Evolutionary conservation across 2,329 filamentous ascomycete genomes (phyloP).

Genomic region (Colletotrichum theobromicola): DNA sequence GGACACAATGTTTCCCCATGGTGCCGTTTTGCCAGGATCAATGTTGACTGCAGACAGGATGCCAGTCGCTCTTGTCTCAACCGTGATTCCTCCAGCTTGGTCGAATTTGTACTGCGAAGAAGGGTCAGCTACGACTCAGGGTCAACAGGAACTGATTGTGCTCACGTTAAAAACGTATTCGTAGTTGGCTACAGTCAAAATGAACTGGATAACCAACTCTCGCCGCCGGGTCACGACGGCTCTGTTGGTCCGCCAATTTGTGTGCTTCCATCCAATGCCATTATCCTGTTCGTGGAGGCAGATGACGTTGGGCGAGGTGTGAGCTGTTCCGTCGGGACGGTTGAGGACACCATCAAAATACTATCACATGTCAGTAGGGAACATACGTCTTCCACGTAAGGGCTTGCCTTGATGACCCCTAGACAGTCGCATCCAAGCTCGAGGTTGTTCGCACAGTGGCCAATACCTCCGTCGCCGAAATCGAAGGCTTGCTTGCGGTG

Average conservation of each 20-base stretch:
- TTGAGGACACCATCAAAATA: constrained; percentile 57
- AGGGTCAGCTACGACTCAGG: neutral
- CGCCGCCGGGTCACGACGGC: constrained; percentile 56
- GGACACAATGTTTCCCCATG: constrained; percentile 57
- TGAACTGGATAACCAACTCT: neutral
- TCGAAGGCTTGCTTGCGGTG: constrained; percentile 72
- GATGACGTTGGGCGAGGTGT: constrained; percentile 61
- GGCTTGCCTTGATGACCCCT: constrained; percentile 54
- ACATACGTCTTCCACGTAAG: neutral
- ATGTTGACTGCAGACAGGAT: constrained; percentile 54
- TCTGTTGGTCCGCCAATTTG: constrained; percentile 67
- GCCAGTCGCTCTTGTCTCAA: constrained; percentile 70
- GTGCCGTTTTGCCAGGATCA: constrained; percentile 44
- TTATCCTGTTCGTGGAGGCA: constrained; percentile 74
- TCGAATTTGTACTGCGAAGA: constrained; percentile 58
- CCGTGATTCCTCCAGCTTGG: constrained; percentile 62
- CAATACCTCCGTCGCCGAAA: constrained; percentile 71
- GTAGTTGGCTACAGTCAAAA: constrained; percentile 63
- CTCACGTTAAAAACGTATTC: constrained; percentile 65
- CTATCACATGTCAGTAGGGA: constrained; percentile 36
- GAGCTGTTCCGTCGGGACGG: constrained; percentile 56
- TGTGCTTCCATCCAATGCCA: constrained; percentile 74
- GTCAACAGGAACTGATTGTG: accelerated
- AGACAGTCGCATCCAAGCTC: constrained; percentile 45
- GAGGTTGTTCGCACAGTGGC: constrained; percentile 69